Percentiles rank a stretch among this genome's conserved stretches.
Conservation (phyloP, 306 rosid species). For the Purshia tridentata region DNA sequence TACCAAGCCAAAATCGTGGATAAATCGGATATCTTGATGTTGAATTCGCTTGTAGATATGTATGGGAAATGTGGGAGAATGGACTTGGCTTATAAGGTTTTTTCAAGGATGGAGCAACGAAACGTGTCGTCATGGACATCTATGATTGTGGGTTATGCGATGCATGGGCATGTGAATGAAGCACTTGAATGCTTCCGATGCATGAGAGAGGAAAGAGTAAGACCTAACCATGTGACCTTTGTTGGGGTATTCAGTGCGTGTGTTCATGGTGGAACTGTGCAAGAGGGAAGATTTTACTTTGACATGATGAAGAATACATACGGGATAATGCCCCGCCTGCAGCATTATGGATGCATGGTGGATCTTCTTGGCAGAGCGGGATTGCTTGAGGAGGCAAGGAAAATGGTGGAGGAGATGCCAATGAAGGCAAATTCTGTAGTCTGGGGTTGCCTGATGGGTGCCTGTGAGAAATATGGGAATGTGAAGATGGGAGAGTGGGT, state of each 20-base stretch:
- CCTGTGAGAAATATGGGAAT: slow-evolving; percentile 73
- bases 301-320: slow-evolving; percentile 60
- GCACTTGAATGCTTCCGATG: slow-evolving; percentile 56
- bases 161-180: slow-evolving; percentile 69
- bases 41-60: slow-evolving; percentile 73
- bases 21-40: slow-evolving; percentile 42
- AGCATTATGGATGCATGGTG: slow-evolving; percentile 82
- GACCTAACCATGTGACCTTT: slow-evolving; percentile 70
- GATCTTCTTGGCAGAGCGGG: slow-evolving; percentile 76
- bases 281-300: slow-evolving; percentile 61
- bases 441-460: slow-evolving; percentile 84
- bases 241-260: slow-evolving; percentile 75
- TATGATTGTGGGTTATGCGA: slow-evolving; percentile 75
- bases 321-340: slow-evolving; percentile 51
- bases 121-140: slow-evolving; percentile 80
- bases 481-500: slow-evolving; percentile 79
- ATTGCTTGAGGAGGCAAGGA: slow-evolving; percentile 60
- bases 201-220: slow-evolving; percentile 61
- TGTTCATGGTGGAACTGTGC: slow-evolving; percentile 69
- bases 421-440: slow-evolving; percentile 65
- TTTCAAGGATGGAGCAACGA: slow-evolving; percentile 45
- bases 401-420: slow-evolving; percentile 77
- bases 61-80: slow-evolving; percentile 83
- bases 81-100: slow-evolving; percentile 64
- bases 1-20: slow-evolving; percentile 42